These are phyloP conservation scores for Xylaria palmicola DNA, from an alignment of 495 filamentous ascomycete genomes.

Conservation along the genomic window DNA sequence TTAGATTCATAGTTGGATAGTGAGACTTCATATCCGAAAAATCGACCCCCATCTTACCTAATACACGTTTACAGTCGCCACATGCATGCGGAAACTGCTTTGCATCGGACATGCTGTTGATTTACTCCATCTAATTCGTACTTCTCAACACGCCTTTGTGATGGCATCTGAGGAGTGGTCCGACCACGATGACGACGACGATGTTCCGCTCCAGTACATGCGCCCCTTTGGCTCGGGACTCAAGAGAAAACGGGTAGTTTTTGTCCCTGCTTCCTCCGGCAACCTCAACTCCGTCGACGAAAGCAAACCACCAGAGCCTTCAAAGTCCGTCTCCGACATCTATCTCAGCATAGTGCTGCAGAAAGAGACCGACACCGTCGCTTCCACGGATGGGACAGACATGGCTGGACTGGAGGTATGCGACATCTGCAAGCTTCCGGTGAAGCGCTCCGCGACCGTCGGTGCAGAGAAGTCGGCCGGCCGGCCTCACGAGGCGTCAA, in stretches of 20 bases:
- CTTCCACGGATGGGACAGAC: conserved; percentile 20
- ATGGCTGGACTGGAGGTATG: conserved; percentile 14
- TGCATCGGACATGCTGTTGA: not conserved
- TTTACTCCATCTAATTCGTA: not conserved
- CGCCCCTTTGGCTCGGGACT: conserved; percentile 79
- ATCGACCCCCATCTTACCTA: no score
- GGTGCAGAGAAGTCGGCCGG: not conserved
- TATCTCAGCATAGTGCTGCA: conserved; percentile 74
- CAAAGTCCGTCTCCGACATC: conserved; percentile 56
- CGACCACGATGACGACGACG: conserved; percentile 48
- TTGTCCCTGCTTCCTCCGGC: conserved; percentile 66
- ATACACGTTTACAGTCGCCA: no score
- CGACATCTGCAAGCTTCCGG: conserved; percentile 38
- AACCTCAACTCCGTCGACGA: conserved; percentile 45
- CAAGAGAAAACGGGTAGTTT: conserved; percentile 72
- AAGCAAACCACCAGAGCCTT: conserved; percentile 26
- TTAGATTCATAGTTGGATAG: no score
- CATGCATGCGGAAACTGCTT: no score
- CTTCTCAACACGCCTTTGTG: not conserved
- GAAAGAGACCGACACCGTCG: conserved; percentile 29
- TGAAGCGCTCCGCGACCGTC: conserved; percentile 20
- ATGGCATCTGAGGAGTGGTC: conserved; percentile 26
- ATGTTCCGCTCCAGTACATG: conserved; percentile 67
- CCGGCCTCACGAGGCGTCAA: conserved; percentile 63
- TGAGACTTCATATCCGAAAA: no score